Base-by-base conservation (phyloP, 169 alveolate species). In the Plasmodium billcollinsi region DNA sequence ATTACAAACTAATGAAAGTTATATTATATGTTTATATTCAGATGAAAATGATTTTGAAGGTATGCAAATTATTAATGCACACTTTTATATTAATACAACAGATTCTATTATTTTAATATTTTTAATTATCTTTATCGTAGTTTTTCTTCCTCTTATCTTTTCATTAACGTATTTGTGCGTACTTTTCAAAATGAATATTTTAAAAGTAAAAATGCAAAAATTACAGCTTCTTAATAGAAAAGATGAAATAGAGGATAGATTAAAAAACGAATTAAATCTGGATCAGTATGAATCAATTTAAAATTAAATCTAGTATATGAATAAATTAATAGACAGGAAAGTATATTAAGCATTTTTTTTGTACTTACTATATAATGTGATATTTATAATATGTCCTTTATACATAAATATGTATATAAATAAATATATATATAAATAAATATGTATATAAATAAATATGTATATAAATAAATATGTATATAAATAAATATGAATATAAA, bases 1-100 rank as follows among this genome's bases (percentile, higher is more conserved):
- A 6, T 83, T 83, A 70, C 80, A 83, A 83, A 56, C 85, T 8
- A 83, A 70, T 70, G 80, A 83, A 21, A 83, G 26, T 33, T 83
- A 83, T 29, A 29, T 61, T 1, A 67, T 83, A 45, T 83, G 91
- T 69, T 56, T 83, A 67, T 83, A 83, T 72, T 83, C 91, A 4
- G 91, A 83, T 56, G 91, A 83, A 83, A 83, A 83, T 58, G 91
- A 83, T 71, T 83, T 83, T 59, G 86, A 83, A 21, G 91, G 91
- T 3, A 83, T 83, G 74, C 69, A 67, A 54, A 39, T 83, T 45
- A 58, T 49, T 12, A 83, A 70, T 83, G 74, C 26, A 33, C 91
- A 83, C 33, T 83, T 83, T 56, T 83, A 67, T 70, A 69, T 71
- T 29, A 83, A 83, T 59, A 56, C 85, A 5, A 69, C 91, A 3